These are phyloP conservation scores for Fusarium globosum DNA, from an alignment of 2,329 filamentous ascomycete species.

Conservation along the genomic window DNA sequence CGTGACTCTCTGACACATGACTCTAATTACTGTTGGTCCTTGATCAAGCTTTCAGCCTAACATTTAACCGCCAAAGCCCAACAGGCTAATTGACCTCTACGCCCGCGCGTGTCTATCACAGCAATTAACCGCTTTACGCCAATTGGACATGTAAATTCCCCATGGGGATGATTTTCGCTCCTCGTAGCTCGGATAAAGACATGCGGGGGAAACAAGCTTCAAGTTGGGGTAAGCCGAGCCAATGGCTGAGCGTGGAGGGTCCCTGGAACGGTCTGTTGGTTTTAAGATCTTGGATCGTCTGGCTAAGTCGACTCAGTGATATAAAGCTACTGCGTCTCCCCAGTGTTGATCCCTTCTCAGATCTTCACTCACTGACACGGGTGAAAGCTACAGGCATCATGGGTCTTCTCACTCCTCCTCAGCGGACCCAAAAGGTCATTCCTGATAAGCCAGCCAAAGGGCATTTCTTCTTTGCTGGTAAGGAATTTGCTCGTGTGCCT, in stretches of 20 bases:
- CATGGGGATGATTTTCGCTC: slow-evolving; percentile 19
- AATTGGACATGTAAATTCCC: neutral
- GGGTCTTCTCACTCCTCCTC: slow-evolving; percentile 8
- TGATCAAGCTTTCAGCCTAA: slow-evolving; percentile 15
- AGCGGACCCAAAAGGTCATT: slow-evolving; percentile 22
- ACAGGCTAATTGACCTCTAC: neutral
- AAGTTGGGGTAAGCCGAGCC: neutral
- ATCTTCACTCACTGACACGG: neutral
- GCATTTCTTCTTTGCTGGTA: slow-evolving; percentile 16
- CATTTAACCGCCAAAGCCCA: neutral
- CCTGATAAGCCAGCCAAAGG: slow-evolving; percentile 15
- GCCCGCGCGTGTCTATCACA: neutral
- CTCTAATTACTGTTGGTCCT: slow-evolving; percentile 1
- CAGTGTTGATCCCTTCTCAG: neutral
- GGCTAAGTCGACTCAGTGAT: neutral
- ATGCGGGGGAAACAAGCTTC: slow-evolving; percentile 7
- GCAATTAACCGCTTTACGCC: slow-evolving; percentile 1
- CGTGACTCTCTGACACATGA: neutral
- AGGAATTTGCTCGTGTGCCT: slow-evolving; percentile 9
- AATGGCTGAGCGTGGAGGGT: neutral
- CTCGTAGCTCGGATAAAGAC: slow-evolving; percentile 14
- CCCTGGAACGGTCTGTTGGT: neutral
- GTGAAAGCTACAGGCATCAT: neutral
- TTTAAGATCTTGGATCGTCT: neutral
- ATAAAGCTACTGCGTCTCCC: neutral